phyloP scores from a whole-genome alignment of 345 rosid genomes.

The Heritiera fomes region DNA sequence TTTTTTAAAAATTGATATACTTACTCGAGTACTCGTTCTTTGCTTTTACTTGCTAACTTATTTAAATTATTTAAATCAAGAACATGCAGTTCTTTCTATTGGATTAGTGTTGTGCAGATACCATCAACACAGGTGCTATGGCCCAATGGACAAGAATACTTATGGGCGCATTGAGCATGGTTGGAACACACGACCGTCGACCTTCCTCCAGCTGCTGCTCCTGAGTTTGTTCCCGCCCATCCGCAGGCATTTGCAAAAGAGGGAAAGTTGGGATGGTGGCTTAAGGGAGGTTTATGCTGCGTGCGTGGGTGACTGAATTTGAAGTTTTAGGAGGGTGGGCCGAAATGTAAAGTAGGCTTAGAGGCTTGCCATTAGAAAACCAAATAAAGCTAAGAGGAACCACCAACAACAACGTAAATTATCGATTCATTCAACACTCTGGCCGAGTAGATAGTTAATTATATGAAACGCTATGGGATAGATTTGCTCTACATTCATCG shows the following conservation, averaged over 20 bases:
- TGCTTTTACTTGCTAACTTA: too few species aligned
- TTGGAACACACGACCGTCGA: too few species aligned
- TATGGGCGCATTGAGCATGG: too few species aligned
- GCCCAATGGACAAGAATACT: too few species aligned
- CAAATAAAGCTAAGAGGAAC: neutral
- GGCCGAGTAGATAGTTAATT: neutral
- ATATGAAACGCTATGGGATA: neutral
- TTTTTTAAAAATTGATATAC: too few species aligned
- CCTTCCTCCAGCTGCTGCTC: too few species aligned
- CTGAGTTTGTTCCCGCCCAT: too few species aligned
- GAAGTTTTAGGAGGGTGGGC: conserved; percentile 6
- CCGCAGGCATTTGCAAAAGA: neutral
- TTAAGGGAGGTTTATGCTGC: conserved; percentile 29
- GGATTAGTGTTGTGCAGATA: too few species aligned
- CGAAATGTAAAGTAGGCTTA: neutral
- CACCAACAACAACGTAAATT: neutral
- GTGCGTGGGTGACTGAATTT: neutral
- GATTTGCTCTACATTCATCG: neutral
- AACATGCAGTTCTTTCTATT: too few species aligned
- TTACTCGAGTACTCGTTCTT: too few species aligned
- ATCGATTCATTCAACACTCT: conserved; percentile 1
- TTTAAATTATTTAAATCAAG: too few species aligned
- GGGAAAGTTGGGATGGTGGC: neutral
- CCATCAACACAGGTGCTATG: too few species aligned
- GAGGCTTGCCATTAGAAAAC: neutral